Evolutionary conservation across 345 rosid genomes (phyloP).

Genomic region (Microthlaspi erraticum): DNA sequence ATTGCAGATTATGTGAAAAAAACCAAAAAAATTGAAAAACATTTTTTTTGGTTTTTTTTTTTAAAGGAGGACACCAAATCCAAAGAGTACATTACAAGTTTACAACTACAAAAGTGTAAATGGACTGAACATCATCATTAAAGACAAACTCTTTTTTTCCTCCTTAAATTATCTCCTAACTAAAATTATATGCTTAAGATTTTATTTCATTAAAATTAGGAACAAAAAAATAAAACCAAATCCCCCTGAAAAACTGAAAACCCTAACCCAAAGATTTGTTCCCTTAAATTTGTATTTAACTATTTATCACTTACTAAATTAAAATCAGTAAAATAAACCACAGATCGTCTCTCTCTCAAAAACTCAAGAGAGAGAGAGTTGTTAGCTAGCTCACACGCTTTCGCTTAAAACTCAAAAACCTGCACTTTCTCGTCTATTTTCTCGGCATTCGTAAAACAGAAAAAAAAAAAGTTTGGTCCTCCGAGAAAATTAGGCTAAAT

Average conservation of each 20-base stretch:
- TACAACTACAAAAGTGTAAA: constrained; percentile 29
- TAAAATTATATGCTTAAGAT: neutral
- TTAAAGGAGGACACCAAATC: constrained; percentile 23
- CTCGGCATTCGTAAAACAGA: constrained; percentile 45
- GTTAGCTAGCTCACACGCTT: constrained; percentile 51
- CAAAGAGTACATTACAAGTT: constrained; percentile 31
- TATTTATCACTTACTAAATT: neutral
- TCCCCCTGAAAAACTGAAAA: constrained; percentile 21
- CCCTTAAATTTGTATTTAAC: neutral
- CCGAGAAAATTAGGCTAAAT: constrained; percentile 8
- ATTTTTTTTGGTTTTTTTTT: neutral
- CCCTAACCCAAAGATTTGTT: constrained; percentile 16
- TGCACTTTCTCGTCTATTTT: constrained; percentile 48
- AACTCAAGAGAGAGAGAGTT: constrained; percentile 23
- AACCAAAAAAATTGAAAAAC: neutral
- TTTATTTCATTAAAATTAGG: neutral
- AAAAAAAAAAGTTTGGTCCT: neutral
- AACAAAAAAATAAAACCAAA: neutral
- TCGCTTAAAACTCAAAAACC: constrained; percentile 49
- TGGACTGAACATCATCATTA: constrained; percentile 35
- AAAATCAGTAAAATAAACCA: neutral
- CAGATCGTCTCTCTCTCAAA: constrained; percentile 22
- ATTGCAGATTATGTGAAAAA: constrained; percentile 33
- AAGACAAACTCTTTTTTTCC: constrained; percentile 8
- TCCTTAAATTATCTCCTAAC: constrained; percentile 9